phyloP scores from a whole-genome alignment of 495 filamentous ascomycete species.

The Clavariopsis aquatica region DNA sequence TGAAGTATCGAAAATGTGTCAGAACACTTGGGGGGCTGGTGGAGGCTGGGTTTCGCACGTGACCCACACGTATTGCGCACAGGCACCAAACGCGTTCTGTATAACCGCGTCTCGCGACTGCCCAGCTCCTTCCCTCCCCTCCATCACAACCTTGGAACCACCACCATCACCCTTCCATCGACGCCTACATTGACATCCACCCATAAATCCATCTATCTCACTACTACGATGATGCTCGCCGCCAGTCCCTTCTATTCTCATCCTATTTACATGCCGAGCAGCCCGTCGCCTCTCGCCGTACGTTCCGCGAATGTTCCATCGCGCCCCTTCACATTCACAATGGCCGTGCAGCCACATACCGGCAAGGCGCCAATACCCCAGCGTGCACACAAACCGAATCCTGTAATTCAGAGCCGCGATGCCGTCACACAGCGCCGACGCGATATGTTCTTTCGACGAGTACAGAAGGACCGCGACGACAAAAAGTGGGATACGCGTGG shows the following conservation, averaged over 20 bases:
- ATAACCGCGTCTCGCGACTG: conserved; percentile 13
- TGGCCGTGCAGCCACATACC: conserved; percentile 3
- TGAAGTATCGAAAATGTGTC: too few relatives aligned
- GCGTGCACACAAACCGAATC: conserved; percentile 44
- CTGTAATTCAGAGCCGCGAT: conserved; percentile 42
- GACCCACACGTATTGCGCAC: not conserved
- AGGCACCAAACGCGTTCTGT: not conserved
- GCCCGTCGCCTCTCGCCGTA: conserved; percentile 44
- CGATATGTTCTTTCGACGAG: conserved; percentile 71
- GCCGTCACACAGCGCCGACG: conserved; percentile 57
- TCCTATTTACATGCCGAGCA: conserved; percentile 29
- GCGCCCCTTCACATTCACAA: conserved; percentile 26
- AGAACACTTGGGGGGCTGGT: too few relatives aligned
- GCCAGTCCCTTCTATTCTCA: conserved; percentile 20
- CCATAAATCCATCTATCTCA: not conserved
- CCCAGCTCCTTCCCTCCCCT: not conserved
- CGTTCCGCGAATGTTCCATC: conserved; percentile 43
- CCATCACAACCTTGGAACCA: not conserved
- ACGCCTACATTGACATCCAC: not conserved
- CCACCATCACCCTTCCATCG: too few relatives aligned
- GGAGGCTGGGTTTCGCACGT: not conserved
- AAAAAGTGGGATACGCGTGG: conserved; percentile 64
- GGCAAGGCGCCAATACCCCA: conserved; percentile 40
- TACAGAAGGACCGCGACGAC: conserved; percentile 71
- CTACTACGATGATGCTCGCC: conserved; percentile 28